phyloP scores from a whole-genome alignment of 768 basidiomycete genomes.

The Antrodiella citrinella region DNA sequence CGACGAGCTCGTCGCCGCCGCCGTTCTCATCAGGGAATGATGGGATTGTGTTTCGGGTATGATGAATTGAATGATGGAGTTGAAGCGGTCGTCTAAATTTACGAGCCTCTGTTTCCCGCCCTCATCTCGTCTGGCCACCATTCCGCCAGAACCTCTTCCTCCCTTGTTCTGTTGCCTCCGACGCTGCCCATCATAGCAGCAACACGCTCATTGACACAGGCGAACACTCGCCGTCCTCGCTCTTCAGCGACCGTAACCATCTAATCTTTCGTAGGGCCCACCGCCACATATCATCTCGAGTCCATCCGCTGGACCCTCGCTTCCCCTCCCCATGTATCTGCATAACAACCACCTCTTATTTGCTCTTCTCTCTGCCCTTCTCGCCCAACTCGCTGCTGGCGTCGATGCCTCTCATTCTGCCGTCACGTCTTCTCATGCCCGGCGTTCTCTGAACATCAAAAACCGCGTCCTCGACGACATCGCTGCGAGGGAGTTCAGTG shows the following conservation, averaged over 20 bases:
- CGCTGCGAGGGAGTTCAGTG: conserved; percentile 6
- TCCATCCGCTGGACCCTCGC: not conserved
- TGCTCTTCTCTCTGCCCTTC: conserved; percentile 17
- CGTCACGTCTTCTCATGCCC: conserved; percentile 25
- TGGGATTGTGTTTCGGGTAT: too few species aligned
- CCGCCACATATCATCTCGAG: conserved; percentile 12
- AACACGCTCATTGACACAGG: too few species aligned
- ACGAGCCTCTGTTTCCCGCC: too few species aligned
- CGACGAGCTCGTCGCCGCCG: too few species aligned
- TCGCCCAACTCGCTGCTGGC: conserved; percentile 16
- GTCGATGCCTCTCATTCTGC: conserved; percentile 34
- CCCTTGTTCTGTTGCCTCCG: too few species aligned
- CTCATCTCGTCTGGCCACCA: too few species aligned
- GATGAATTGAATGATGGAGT: too few species aligned
- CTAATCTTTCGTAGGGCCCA: conserved; percentile 10
- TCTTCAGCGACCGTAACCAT: conserved; percentile 18
- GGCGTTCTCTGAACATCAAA: conserved; percentile 22
- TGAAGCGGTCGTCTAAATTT: too few species aligned
- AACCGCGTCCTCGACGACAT: conserved; percentile 15
- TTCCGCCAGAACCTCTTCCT: too few species aligned
- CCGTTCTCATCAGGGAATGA: too few species aligned
- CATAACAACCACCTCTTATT: conserved; percentile 15
- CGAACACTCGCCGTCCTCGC: conserved; percentile 24
- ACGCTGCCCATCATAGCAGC: too few species aligned
- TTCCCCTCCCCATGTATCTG: not conserved